These are phyloP conservation scores for Cytospora piceicola DNA, from an alignment of 2,329 filamentous ascomycete genomes.

Conservation along the genomic window DNA sequence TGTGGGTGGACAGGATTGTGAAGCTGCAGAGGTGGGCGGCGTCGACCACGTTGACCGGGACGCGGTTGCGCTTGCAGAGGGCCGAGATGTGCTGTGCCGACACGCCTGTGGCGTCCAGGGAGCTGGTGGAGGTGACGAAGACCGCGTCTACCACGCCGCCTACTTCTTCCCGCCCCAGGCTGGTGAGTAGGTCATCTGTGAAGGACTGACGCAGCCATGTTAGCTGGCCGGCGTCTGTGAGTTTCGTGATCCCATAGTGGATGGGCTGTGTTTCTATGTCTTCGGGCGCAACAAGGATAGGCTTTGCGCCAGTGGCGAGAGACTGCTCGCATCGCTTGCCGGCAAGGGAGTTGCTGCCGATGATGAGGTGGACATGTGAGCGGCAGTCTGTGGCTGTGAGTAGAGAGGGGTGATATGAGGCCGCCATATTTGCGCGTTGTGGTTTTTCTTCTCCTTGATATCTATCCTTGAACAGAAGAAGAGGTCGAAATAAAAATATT, in stretches of 20 bases:
- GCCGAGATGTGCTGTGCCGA: slow-evolving; percentile 62
- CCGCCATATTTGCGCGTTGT: slow-evolving; percentile 26
- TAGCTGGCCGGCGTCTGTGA: slow-evolving; percentile 68
- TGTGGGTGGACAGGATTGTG: slow-evolving; percentile 84
- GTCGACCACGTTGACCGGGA: slow-evolving; percentile 93
- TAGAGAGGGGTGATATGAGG: slow-evolving; percentile 52
- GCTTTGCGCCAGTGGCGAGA: slow-evolving; percentile 78
- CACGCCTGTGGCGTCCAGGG: slow-evolving; percentile 25
- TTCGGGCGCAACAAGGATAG: slow-evolving; percentile 76
- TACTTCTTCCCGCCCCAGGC: slow-evolving; percentile 79
- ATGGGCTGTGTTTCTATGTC: slow-evolving; percentile 51
- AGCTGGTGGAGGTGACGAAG: slow-evolving; percentile 70
- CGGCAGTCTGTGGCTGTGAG: slow-evolving; percentile 74
- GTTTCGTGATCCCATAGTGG: slow-evolving; percentile 62
- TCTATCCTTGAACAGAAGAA: neutral
- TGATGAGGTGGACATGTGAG: slow-evolving; percentile 77
- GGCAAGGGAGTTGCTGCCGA: slow-evolving; percentile 88
- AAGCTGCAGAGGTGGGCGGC: slow-evolving; percentile 86
- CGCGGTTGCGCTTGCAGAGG: slow-evolving; percentile 77
- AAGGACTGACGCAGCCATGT: slow-evolving; percentile 70
- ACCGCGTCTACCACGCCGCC: slow-evolving; percentile 84
- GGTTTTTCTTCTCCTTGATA: neutral
- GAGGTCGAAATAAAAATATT: neutral
- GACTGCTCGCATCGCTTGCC: slow-evolving; percentile 80
- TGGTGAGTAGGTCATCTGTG: slow-evolving; percentile 70